A percentile compares a stretch with the other conserved stretches of the same genome.
phyloP scores from a whole-genome alignment of 805 yeast species.

The Lipomyces chichibuensis region DNA sequence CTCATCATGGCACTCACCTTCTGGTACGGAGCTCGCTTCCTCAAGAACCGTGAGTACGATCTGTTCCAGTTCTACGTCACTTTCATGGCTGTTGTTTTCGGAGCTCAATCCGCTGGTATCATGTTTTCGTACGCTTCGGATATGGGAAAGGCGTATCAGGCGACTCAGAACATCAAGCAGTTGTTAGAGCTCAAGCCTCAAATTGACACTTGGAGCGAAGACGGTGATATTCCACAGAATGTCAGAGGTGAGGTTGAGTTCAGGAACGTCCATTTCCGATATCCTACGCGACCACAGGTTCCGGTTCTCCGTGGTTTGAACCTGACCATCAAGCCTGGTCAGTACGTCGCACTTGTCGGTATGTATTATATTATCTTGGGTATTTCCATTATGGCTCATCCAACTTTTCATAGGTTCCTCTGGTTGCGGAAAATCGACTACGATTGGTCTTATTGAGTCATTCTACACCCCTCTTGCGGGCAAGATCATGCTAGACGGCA shows the following conservation, averaged over 20 bases:
- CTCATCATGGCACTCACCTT: constrained; percentile 47
- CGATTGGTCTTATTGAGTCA: constrained; percentile 57
- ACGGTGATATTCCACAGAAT: constrained; percentile 40
- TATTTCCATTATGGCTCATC: not conserved
- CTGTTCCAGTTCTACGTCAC: constrained; percentile 47
- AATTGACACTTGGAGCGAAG: constrained; percentile 42
- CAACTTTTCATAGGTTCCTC: constrained; percentile 43
- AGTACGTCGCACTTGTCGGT: constrained; percentile 68
- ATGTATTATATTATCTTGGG: constrained; percentile 27
- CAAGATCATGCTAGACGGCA: constrained; percentile 55
- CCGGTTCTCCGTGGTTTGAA: constrained; percentile 56
- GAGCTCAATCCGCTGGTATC: constrained; percentile 48
- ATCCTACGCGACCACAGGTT: constrained; percentile 61
- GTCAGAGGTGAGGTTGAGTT: constrained; percentile 59
- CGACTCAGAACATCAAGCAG: constrained; percentile 43
- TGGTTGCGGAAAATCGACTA: constrained; percentile 65
- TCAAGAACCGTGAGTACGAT: constrained; percentile 41
- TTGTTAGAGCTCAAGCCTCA: constrained; percentile 42
- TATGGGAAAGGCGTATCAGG: constrained; percentile 47
- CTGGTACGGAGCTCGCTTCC: constrained; percentile 48
- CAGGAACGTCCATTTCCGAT: constrained; percentile 61
- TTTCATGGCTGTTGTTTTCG: constrained; percentile 45
- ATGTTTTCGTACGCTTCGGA: constrained; percentile 49
- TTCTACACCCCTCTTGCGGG: constrained; percentile 58
- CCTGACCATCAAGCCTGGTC: constrained; percentile 53